These are phyloP conservation scores for Carnegiea gigantea DNA, from an alignment of 179 eudicot species.

Conservation along the genomic window DNA sequence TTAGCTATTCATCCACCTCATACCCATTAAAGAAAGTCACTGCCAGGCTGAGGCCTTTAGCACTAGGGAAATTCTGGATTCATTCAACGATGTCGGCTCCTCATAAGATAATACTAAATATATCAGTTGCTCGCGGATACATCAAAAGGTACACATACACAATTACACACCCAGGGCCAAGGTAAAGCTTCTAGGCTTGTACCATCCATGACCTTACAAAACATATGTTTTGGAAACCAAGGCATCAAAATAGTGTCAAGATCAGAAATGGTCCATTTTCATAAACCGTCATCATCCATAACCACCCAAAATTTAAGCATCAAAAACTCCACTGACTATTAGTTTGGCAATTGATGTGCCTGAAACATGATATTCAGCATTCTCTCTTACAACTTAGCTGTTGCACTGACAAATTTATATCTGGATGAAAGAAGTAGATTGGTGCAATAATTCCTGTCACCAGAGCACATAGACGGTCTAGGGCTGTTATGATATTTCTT, in stretches of 20 bases:
- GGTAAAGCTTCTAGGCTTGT: not conserved
- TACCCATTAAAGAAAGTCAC: constrained; percentile 30
- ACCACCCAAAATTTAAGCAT: not conserved
- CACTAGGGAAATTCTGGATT: not conserved
- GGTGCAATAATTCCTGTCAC: not conserved
- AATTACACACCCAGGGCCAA: not conserved
- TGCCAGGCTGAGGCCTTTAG: not conserved
- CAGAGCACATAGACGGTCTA: not conserved
- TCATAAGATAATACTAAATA: not conserved
- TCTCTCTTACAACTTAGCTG: no score
- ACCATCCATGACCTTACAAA: not conserved
- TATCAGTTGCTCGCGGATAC: not conserved
- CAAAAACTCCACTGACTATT: not conserved
- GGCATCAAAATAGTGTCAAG: not conserved
- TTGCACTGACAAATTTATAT: no score
- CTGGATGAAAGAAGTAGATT: not conserved
- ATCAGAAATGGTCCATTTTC: not conserved
- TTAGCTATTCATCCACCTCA: constrained; percentile 19
- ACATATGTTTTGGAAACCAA: not conserved
- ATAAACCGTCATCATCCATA: no score
- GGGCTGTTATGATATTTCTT: not conserved
- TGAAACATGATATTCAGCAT: no score
- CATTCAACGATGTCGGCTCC: not conserved
- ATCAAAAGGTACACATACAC: not conserved
- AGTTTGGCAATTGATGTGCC: no score